Evolutionary conservation across 2,329 filamentous ascomycete genomes (phyloP).

Genomic region (Bipolaris gigantea): DNA sequence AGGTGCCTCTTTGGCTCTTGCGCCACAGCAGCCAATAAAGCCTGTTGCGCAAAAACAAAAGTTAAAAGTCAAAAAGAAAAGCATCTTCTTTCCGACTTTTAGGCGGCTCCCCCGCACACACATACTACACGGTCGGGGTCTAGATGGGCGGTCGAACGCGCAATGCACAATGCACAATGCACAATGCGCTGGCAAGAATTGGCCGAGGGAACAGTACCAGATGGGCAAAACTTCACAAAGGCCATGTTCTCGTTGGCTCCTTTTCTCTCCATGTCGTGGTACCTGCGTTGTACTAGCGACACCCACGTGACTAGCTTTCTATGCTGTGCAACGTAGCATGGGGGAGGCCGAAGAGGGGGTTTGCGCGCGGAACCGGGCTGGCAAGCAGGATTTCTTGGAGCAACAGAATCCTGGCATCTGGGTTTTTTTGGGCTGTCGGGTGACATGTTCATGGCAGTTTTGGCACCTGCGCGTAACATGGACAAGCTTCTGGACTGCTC

Average conservation of each 20-base stretch:
- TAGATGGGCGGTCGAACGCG: background rate
- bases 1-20: background rate
- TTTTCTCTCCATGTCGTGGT: constrained; percentile 6
- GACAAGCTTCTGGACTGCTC: background rate
- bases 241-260: background rate
- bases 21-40: background rate
- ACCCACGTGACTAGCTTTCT: constrained; percentile 14
- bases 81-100: background rate
- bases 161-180: background rate
- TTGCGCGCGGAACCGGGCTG: constrained; percentile 12
- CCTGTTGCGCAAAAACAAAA: background rate
- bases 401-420: background rate
- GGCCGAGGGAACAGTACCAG: background rate
- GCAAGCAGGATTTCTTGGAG: background rate
- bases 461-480: background rate
- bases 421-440: background rate
- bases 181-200: constrained; percentile 3
- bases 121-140: too few relatives aligned
- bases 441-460: background rate
- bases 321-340: constrained; percentile 21
- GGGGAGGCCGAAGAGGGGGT: background rate
- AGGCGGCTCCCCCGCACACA: background rate
- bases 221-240: background rate
- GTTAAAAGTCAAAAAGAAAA: background rate
- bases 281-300: constrained; percentile 9